Evolutionary conservation across 2,329 filamentous ascomycete species (phyloP).

Genomic region (Fusarium sp.): DNA sequence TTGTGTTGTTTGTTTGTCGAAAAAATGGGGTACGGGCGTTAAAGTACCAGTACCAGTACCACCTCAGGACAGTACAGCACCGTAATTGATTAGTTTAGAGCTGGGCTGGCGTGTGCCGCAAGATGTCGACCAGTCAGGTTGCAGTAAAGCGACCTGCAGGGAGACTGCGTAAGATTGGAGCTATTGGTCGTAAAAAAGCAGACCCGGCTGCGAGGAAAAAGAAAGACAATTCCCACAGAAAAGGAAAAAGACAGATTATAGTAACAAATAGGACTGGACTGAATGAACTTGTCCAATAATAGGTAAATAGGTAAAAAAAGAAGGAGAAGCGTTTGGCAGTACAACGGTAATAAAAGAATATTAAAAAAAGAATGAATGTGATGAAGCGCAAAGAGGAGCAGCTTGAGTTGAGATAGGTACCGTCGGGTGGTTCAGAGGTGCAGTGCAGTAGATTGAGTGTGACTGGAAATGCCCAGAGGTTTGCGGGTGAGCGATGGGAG

Average conservation of each 20-base stretch:
- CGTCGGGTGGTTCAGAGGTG: constrained; percentile 14
- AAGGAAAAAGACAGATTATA: constrained; percentile 9
- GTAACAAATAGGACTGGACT: neutral
- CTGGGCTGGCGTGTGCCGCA: constrained; percentile 38
- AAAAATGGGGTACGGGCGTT: constrained; percentile 31
- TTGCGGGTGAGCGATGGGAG: constrained; percentile 18
- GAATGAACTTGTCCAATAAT: neutral
- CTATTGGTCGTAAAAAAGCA: constrained; percentile 35
- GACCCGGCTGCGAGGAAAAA: constrained; percentile 44
- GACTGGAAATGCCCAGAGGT: constrained; percentile 32
- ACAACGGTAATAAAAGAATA: constrained; percentile 1
- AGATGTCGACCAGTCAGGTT: constrained; percentile 34
- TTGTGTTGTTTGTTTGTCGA: constrained; percentile 41
- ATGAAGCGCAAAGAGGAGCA: constrained; percentile 9
- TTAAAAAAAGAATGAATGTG: constrained; percentile 26
- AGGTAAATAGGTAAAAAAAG: neutral
- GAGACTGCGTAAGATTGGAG: constrained; percentile 42
- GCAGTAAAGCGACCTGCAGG: constrained; percentile 40
- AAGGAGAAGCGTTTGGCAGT: neutral
- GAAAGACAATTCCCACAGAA: constrained; percentile 29
- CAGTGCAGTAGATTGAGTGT: constrained; percentile 4
- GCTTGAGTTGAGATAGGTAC: constrained; percentile 16
- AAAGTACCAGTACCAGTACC: constrained; percentile 31
- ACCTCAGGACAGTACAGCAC: constrained; percentile 1
- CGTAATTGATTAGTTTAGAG: constrained; percentile 43